These are phyloP conservation scores for Coniochaeta ligniaria DNA, from an alignment of 2,329 filamentous ascomycete genomes.

Conservation along the genomic window DNA sequence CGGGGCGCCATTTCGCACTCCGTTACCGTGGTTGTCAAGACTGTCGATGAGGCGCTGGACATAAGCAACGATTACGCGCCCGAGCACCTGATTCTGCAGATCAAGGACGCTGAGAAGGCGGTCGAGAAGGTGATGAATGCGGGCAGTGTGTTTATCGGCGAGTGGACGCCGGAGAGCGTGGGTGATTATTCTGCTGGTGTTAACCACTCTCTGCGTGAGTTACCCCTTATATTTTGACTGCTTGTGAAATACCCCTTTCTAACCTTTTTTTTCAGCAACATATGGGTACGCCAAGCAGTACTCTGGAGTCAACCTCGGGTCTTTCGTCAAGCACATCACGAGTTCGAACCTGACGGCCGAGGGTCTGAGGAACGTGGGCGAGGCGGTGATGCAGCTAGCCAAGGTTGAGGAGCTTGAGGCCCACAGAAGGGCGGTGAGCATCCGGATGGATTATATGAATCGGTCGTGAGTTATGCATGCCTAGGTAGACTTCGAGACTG, in stretches of 20 bases:
- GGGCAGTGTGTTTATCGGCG: slow-evolving; percentile 89
- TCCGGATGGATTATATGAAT: slow-evolving; percentile 56
- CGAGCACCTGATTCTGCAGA: slow-evolving; percentile 90
- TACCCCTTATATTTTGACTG: neutral
- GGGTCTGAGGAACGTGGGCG: slow-evolving; percentile 77
- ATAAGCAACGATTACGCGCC: slow-evolving; percentile 93
- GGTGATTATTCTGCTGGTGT: slow-evolving; percentile 97
- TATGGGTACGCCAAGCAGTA: slow-evolving; percentile 99
- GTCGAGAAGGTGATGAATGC: slow-evolving; percentile 84
- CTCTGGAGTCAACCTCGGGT: slow-evolving; percentile 91
- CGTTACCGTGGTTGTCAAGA: slow-evolving; percentile 71
- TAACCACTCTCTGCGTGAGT: slow-evolving; percentile 93
- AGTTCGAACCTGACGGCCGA: slow-evolving; percentile 83
- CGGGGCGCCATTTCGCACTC: slow-evolving; percentile 86
- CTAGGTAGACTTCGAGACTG: neutral
- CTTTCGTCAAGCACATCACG: slow-evolving; percentile 97
- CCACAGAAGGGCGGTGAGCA: slow-evolving; percentile 82
- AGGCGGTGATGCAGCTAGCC: slow-evolving; percentile 89
- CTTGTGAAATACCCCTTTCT: slow-evolving; percentile 5
- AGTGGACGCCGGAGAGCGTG: slow-evolving; percentile 96
- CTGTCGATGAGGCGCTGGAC: slow-evolving; percentile 65
- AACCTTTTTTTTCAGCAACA: slow-evolving; percentile 58
- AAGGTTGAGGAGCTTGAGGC: slow-evolving; percentile 93
- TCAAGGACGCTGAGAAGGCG: slow-evolving; percentile 66
- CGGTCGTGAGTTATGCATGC: slow-evolving; percentile 3